Evolutionary conservation across 345 rosid genomes (phyloP), one percentile per base, ranked within the genome.

Genomic region (Sonneratia caseolaris): DNA sequence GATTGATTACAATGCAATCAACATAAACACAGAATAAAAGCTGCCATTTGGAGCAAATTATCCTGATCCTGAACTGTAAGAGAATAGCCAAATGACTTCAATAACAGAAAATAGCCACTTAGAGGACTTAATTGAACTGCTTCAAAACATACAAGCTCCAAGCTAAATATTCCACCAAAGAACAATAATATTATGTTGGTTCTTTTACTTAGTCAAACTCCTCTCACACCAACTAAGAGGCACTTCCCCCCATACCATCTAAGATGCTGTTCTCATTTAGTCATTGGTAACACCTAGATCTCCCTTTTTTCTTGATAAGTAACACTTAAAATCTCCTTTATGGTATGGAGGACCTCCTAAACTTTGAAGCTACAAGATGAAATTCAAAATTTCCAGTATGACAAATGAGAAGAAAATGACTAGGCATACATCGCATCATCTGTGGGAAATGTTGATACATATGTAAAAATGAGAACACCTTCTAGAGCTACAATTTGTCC

Each of bases 401-500:
- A 53, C 19, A 21, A 19, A 53, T 18, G 1, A 24, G 57, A 42
- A 19, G 18, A 57, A 56, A 37, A 36, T 36, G 35, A n/a, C 7
- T 5, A 59, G 5, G 21, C 22, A 56, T 11, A 1, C 12, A 7
- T 11, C 27, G 4, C 24, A 21, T 11, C 43, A 5, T 38, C 40
- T 43, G 35, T 43, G 32, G 19, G 32, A 45, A 43, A 19, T 21
- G 19, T 14, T 21, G 37, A 37, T 13, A 6, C 4, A 48, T 1
- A 27, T 19, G 32, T 24, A 5, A 21, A 57, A 27, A 53, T 42
- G 64, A 18, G 14, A 69, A 68, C 49, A 92, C 99, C 97, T 89
- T 92, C 84, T 10, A 95, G 85, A 49, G 87, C 79, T 62, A 95
- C 81, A 81, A 95, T 88, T n/a, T 73, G 82, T 1, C 86, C 84